phyloP scores from a whole-genome alignment of 805 yeast species.

The Ogataea neopini region DNA sequence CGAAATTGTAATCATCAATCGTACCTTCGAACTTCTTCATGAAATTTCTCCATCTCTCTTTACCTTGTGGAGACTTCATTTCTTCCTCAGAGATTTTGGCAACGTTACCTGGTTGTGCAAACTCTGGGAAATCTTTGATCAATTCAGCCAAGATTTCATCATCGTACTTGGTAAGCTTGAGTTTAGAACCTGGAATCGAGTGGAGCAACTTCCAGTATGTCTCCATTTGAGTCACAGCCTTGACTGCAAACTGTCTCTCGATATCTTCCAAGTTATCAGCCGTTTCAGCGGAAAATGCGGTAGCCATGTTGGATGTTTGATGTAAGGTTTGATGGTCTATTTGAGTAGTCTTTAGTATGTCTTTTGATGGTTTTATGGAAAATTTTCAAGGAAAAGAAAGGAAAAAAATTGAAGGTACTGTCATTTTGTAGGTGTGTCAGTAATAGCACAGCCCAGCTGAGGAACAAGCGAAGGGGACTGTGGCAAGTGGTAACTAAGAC shows the following conservation, averaged over 20 bases:
- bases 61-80: conserved; percentile 78
- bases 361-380: neutral
- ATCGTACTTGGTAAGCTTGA: conserved; percentile 71
- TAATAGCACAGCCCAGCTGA: conserved; percentile 7
- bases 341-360: neutral
- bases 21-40: conserved; percentile 77
- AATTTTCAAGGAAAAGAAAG: conserved; percentile 1
- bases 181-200: conserved; percentile 73
- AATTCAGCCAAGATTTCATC: conserved; percentile 66
- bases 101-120: conserved; percentile 56
- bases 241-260: conserved; percentile 96
- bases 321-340: neutral
- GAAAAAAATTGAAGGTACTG: neutral
- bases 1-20: conserved; percentile 91
- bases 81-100: conserved; percentile 69
- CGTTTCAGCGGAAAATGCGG: conserved; percentile 60
- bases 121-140: conserved; percentile 85
- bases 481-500: no score
- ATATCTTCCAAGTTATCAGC: conserved; percentile 96
- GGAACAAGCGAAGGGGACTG: neutral
- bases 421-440: neutral
- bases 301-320: conserved; percentile 2
- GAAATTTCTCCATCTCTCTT: conserved; percentile 88
- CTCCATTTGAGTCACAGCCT: conserved; percentile 94
- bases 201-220: conserved; percentile 85